Base-by-base conservation (phyloP, 2,329 filamentous ascomycete genomes). In the Fusarium multiceps region DNA sequence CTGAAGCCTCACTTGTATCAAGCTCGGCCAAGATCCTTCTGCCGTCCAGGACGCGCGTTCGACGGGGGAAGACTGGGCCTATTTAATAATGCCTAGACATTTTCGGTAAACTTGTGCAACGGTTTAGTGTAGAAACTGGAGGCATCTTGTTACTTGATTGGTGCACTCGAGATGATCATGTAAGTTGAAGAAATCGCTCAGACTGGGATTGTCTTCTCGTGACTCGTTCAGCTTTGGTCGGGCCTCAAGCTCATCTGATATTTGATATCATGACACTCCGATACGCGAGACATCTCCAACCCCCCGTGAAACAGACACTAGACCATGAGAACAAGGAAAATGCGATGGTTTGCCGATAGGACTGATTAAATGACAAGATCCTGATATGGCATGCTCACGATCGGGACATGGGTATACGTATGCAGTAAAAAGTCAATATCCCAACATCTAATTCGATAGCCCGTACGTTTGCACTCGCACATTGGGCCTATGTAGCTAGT, bases 31-130 rank as follows among this genome's bases (percentile, higher is more conserved):
- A 53, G 50, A 46, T 34, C 48, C 28, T 57, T 48, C 41, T 54
- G 43, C 57, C 49, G 32, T 47, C 47, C 6, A 40, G 68, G 72
- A 73, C 72, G 72, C 72, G 72, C 70, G 72, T 74, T 71, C 66
- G 45, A 54, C 57, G 48, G 61, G 41, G 37, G 55, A 57, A 58
- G 60, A 56, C 62, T 56, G 40, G 55, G 42, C 28, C 61, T 58
- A 41, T 46, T 49, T 59, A 43, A 60, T 55, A 27, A 72, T 51
- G 20, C 55, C 55, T 54, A 55, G 28, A 63, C 63, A 21, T 43
- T 55, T 71, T 42, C 62, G 59, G 62, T 43, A 63, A 68, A 55
- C 47, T 42, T 59, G 42, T 59, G 41, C 60, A 65, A 65, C 28
- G 25, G 23, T 50, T 46, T 58, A 59, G 54, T 66, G n/a, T 34